Conservation (phyloP, 768 basidiomycete species). For the Amanita exitialis region DNA sequence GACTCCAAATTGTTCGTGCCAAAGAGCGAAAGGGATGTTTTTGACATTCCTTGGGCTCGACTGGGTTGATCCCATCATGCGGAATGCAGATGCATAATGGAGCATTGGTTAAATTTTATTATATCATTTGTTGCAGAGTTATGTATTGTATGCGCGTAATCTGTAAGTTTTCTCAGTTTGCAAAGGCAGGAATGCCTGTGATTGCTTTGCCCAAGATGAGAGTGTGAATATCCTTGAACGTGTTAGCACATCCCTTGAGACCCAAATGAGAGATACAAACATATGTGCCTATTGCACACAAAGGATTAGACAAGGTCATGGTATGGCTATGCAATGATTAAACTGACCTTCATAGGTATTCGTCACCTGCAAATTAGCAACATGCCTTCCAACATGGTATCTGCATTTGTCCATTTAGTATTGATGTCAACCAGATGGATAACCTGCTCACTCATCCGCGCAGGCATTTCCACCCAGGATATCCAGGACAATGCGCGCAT, state of each 20-base stretch:
- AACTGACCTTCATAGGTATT: constrained; percentile 85
- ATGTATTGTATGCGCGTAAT: constrained; percentile 2
- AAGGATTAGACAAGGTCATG: background rate
- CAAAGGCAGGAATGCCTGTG: constrained; percentile 83
- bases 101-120: constrained; percentile 1
- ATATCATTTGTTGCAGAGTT: background rate
- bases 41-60: constrained; percentile 56
- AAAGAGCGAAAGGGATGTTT: constrained; percentile 62
- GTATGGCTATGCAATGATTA: constrained; percentile 1
- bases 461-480: constrained; percentile 92
- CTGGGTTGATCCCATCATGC: constrained; percentile 59
- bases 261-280: constrained; percentile 23
- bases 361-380: constrained; percentile 89
- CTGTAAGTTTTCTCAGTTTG: constrained; percentile 27
- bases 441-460: constrained; percentile 69
- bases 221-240: constrained; percentile 72
- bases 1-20: constrained; percentile 55
- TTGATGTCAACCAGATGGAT: background rate
- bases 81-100: constrained; percentile 60
- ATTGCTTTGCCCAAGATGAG: constrained; percentile 91
- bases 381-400: constrained; percentile 92
- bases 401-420: constrained; percentile 24
- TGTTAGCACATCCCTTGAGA: constrained; percentile 1
- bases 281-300: constrained; percentile 38
- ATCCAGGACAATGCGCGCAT: constrained; percentile 74